Evolutionary conservation across 345 rosid species (phyloP).

Genomic region (Murraya koenigii): DNA sequence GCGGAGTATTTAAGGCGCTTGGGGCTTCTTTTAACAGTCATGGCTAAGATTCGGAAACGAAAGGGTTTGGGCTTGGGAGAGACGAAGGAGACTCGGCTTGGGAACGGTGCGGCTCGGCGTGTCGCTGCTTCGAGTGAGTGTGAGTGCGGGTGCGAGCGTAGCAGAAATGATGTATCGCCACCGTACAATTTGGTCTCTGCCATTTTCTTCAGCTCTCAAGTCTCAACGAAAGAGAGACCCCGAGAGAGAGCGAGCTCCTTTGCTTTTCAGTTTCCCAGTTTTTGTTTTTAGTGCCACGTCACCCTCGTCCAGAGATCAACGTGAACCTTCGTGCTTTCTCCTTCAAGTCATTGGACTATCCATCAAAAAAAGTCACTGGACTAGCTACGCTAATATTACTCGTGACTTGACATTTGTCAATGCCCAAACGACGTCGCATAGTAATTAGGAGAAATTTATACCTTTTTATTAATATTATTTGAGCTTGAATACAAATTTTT

Average conservation of each 20-base stretch:
- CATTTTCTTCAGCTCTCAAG: slow-evolving; percentile 12
- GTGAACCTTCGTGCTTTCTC: neutral
- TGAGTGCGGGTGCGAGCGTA: slow-evolving; percentile 1
- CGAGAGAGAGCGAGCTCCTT: no score
- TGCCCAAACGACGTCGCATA: no score
- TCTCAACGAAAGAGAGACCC: neutral
- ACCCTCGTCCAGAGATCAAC: no score
- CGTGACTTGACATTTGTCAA: no score
- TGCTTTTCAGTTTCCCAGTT: no score
- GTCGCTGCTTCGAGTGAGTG: neutral
- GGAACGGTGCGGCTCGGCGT: slow-evolving; percentile 16
- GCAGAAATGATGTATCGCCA: slow-evolving; percentile 9
- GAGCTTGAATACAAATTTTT: no score
- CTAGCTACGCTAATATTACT: no score
- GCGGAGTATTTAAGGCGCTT: slow-evolving; percentile 89
- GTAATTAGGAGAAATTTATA: no score
- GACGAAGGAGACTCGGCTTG: slow-evolving; percentile 24
- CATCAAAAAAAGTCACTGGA: no score
- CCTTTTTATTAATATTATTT: no score
- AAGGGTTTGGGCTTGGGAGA: slow-evolving; percentile 15
- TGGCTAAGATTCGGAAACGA: slow-evolving; percentile 31
- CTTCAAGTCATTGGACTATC: no score
- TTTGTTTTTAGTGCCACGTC: no score
- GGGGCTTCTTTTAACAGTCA: slow-evolving; percentile 77
- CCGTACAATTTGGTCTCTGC: slow-evolving; percentile 26